Conservation (phyloP, 2,329 filamentous ascomycete genomes). For the Xylaria sp. region DNA sequence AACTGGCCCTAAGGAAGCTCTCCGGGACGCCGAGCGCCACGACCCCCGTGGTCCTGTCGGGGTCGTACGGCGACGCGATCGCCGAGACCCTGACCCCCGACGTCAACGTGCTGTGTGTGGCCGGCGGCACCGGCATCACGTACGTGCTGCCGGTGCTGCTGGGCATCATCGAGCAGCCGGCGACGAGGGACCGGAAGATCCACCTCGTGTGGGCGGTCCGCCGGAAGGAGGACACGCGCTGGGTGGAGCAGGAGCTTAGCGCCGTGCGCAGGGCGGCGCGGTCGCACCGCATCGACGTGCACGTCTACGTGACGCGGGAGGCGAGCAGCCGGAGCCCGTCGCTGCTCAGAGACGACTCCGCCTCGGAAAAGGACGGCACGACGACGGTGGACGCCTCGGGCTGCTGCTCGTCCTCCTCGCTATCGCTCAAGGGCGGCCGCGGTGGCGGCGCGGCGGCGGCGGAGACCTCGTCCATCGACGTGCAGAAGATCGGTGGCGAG, state of each 20-base stretch:
- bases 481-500: conserved; percentile 36
- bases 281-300: conserved; percentile 50
- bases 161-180: conserved; percentile 36
- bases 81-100: conserved; percentile 44
- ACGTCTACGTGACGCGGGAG: conserved; percentile 63
- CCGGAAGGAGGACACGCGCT: conserved; percentile 55
- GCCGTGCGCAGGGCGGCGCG: conserved; percentile 46
- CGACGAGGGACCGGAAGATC: conserved; percentile 46
- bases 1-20: conserved; percentile 45
- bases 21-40: conserved; percentile 37
- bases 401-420: conserved; percentile 28
- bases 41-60: conserved; percentile 62
- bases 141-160: conserved; percentile 58
- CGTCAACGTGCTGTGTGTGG: conserved; percentile 55
- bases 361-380: conserved; percentile 26
- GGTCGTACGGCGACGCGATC: conserved; percentile 63
- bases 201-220: conserved; percentile 69
- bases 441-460: no score
- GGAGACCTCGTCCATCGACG: conserved; percentile 35
- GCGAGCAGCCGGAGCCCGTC: conserved; percentile 33
- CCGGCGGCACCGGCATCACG: conserved; percentile 62
- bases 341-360: conserved; percentile 32
- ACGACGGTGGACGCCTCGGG: conserved; percentile 31
- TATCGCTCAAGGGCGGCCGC: conserved; percentile 21
- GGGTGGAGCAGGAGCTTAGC: conserved; percentile 61